Evolutionary conservation across 2,329 filamentous ascomycete species (phyloP), one percentile per base, ranked within the genome.

Genomic region (Fonsecaea pedrosoi): DNA sequence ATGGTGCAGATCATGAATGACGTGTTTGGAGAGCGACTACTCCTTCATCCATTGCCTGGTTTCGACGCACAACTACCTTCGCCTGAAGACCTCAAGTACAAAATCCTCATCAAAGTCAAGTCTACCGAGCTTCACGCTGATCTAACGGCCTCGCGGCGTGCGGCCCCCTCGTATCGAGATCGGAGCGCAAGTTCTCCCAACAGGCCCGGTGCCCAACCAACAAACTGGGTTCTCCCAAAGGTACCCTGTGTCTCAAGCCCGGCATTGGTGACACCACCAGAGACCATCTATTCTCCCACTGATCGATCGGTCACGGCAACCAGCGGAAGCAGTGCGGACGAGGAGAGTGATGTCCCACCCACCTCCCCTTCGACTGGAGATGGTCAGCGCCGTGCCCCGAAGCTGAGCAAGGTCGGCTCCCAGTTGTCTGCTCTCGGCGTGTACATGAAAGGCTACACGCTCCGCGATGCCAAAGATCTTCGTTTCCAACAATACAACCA

Each of bases 101-200:
- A 89, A 50, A 92, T 98, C 64, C 82, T 99, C 64, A 90, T 98
- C 83, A 99, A 99, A 78, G 95, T 97, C 69, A 99, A 98, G 79
- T 90, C 91, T 71, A 89, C 92, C 7, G 84, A 87, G 72, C 83
- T 85, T 54, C 78, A 76, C 12, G 81, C 83, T 53, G 82, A 85
- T 57, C 81, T 77, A 10, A 79, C 81, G 34, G 78, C 76, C 65
- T 79, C 78, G 58, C 79, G 81, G 18, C 83, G 84, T 55, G 73
- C 79, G 9, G 69, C 70, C 30, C 72, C 72, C 9, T 69, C 73
- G 60, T 77, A 78, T n/a, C 80, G 82, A 42, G 80, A 86, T 69
- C 84, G 87, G 66, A 97, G 94, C 78, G 82, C 96, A 48, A 94
- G 90, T 70, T 94, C 92, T 3, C 90, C 90, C 0, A 90, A 90